Evolutionary conservation across 345 rosid species (phyloP), one percentile per base, ranked within the genome.

Genomic region (Gynandropsis gynandra): DNA sequence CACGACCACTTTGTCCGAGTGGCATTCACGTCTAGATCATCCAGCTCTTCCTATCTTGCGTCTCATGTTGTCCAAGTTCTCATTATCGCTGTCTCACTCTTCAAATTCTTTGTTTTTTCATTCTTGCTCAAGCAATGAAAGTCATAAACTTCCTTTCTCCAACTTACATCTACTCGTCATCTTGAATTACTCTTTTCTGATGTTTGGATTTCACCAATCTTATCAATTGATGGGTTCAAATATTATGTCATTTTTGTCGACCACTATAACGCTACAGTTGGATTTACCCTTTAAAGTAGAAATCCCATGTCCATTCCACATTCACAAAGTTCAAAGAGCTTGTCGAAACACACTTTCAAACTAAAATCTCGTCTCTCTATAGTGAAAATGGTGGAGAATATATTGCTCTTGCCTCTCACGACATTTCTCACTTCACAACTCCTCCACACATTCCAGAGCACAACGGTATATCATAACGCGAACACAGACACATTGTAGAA

Each of bases 401-500:
- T 2, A 13, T 11, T 4, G 10, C 38, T 39, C 24, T 34, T 1
- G 2, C 24, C 3, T 12, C 8, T 5, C 20, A 10, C 1, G 38
- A 35, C 8, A 48, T 47, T 3, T 1, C 44, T 1, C 64, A 37
- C 9, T 47, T 41, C 2, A 48, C 39, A 3, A 37, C 47, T 10
- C 50, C 57, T 5, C 15, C 17, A 2, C 18, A 60, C 11, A 39
- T 11, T 10, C 44, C 47, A 5, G 21, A 40, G 36, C 50, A 58
- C 7, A 58, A 48, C 19, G 32, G 0, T 0, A 14, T 12, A 1
- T 16, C 24, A 0, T 32, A 40, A 31, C 5, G 39, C 14, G 10
- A 35, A 10, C 49, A 51, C 36, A 7, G 4, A 0, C 65, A 42
- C 11, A 31, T 60, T 16, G 11, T 50, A 1, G 50, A 60, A 40